These are phyloP conservation scores for Chytriomyces sp. DNA, from an alignment of 192 early-diverging fungal genomes.

Conservation along the genomic window DNA sequence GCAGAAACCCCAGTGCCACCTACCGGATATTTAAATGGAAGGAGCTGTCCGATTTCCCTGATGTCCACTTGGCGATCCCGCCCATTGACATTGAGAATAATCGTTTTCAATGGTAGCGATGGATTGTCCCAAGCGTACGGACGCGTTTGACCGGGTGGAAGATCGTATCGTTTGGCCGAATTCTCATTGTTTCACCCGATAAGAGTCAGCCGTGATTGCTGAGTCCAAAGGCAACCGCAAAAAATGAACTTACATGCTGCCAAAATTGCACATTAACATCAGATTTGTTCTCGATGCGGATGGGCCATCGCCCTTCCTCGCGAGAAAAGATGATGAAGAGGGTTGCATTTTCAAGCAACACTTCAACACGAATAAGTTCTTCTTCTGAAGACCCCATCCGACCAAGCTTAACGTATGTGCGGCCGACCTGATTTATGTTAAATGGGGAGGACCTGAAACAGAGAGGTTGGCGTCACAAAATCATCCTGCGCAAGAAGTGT, in stretches of 20 bases:
- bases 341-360: conserved; percentile 87
- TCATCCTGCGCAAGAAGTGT: not conserved
- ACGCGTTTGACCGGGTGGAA: conserved; percentile 61
- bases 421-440: conserved; percentile 85
- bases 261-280: conserved; percentile 75
- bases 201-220: not conserved
- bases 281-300: conserved; percentile 78
- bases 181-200: conserved; percentile 17
- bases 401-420: conserved; percentile 78
- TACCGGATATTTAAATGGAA: conserved; percentile 82
- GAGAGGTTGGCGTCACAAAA: not conserved
- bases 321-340: conserved; percentile 84
- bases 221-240: not conserved
- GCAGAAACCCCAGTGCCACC: conserved; percentile 20
- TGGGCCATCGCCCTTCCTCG: conserved; percentile 86
- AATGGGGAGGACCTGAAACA: conserved; percentile 65
- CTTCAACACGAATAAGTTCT: conserved; percentile 79
- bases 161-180: conserved; percentile 52
- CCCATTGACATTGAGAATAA: conserved; percentile 80
- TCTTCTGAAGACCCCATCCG: conserved; percentile 59
- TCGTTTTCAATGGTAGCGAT: conserved; percentile 67
- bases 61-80: conserved; percentile 79
- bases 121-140: conserved; percentile 94
- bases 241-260: conserved; percentile 66
- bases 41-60: conserved; percentile 86